Evolutionary conservation across 768 basidiomycete genomes (phyloP).

Genomic region (Mycena capillaripes): DNA sequence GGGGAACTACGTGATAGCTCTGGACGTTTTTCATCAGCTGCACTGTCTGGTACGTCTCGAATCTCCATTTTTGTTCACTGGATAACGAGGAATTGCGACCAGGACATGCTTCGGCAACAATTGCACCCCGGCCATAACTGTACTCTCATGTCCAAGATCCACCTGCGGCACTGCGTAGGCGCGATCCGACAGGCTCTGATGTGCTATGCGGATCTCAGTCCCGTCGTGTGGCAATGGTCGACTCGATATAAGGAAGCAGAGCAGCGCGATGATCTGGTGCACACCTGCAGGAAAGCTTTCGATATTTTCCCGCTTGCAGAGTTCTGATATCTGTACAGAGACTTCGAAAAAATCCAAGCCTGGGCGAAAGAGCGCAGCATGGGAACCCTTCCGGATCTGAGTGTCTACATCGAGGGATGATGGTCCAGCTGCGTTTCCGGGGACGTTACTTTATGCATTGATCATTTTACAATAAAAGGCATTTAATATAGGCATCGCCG

Average conservation of each 20-base stretch:
- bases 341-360: conserved; percentile 29
- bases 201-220: conserved; percentile 37
- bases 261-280: conserved; percentile 35
- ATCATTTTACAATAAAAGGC: background rate
- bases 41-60: conserved; percentile 37
- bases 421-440: background rate
- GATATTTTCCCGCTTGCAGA: too few species aligned
- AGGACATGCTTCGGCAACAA: conserved; percentile 35
- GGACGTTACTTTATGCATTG: background rate
- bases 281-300: too few species aligned
- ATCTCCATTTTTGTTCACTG: background rate
- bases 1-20: conserved; percentile 35
- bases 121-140: conserved; percentile 30
- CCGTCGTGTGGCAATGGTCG: conserved; percentile 39
- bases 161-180: conserved; percentile 37
- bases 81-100: background rate
- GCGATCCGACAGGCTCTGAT: conserved; percentile 35
- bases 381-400: conserved; percentile 22
- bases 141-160: conserved; percentile 6
- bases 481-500: background rate
- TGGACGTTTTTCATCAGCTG: conserved; percentile 40
- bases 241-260: conserved; percentile 22
- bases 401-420: conserved; percentile 29
- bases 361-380: conserved; percentile 36
- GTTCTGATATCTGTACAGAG: conserved; percentile 38